phyloP scores from a whole-genome alignment of 2,329 filamentous ascomycete species.

The Fusarium luffae region DNA sequence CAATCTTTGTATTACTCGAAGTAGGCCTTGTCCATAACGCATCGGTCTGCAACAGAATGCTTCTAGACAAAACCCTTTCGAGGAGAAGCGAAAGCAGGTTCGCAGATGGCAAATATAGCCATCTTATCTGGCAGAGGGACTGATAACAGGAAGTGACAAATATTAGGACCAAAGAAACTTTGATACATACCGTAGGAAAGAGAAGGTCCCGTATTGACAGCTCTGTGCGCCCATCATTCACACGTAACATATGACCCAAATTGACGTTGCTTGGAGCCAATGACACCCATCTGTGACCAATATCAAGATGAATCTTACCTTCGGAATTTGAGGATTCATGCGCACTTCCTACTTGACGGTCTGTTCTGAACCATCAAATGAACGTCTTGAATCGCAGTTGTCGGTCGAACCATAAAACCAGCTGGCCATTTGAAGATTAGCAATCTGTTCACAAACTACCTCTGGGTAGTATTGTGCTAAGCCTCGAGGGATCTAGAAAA shows the following conservation, averaged over 20 bases:
- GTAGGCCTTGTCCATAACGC: constrained; percentile 9
- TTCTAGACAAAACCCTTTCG: background rate
- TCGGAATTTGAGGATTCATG: constrained; percentile 50
- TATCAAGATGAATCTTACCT: constrained; percentile 38
- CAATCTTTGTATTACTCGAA: constrained; percentile 9
- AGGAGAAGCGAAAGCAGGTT: background rate
- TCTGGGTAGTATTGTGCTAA: background rate
- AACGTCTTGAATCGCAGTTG: constrained; percentile 9
- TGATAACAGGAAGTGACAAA: background rate
- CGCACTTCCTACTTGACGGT: constrained; percentile 36
- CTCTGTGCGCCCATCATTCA: background rate
- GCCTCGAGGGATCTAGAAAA: background rate
- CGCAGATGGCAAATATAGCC: background rate
- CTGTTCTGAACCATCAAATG: constrained; percentile 23
- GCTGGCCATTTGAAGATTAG: background rate
- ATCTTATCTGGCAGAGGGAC: background rate
- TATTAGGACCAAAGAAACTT: background rate
- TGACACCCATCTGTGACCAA: background rate
- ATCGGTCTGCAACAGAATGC: background rate
- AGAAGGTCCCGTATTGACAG: background rate
- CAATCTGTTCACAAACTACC: background rate
- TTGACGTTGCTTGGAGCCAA: background rate
- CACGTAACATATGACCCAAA: constrained; percentile 1
- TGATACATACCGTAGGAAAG: constrained; percentile 25
- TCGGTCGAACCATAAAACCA: constrained; percentile 18